Conservation (phyloP, 1,284 basidiomycete genomes). For the Butyriboletus appendiculatus region DNA sequence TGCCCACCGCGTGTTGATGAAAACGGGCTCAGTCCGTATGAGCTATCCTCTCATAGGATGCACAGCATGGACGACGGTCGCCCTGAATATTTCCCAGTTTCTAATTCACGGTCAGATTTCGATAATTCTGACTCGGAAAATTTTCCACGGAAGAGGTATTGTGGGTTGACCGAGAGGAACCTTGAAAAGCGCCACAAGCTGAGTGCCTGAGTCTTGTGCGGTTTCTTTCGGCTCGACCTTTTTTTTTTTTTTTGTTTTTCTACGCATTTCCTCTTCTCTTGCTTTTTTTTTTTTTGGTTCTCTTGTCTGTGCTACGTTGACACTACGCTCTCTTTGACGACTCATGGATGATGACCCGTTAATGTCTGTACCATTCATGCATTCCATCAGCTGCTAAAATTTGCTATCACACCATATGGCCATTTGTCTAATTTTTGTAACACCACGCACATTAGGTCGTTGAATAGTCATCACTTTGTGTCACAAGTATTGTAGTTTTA, state of each 20-base stretch:
- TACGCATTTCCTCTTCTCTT: not conserved
- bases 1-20: constrained; percentile 26
- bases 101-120: constrained; percentile 42
- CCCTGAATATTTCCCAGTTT: constrained; percentile 42
- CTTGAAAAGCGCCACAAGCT: constrained; percentile 31
- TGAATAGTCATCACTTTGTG: constrained; percentile 19
- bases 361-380: constrained; percentile 32
- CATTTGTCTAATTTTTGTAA: constrained; percentile 37
- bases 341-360: constrained; percentile 26
- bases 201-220: constrained; percentile 25
- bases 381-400: constrained; percentile 20
- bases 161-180: constrained; percentile 22
- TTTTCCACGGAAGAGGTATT: constrained; percentile 28
- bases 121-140: constrained; percentile 31
- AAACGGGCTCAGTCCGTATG: constrained; percentile 29
- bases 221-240: constrained; percentile 1
- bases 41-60: constrained; percentile 27
- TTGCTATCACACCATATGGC: constrained; percentile 26
- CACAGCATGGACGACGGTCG: constrained; percentile 28
- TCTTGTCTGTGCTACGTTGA: constrained; percentile 13
- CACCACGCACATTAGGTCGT: constrained; percentile 18
- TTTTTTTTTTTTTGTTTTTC: constrained; percentile 3
- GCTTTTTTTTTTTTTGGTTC: not conserved
- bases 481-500: constrained; percentile 33
- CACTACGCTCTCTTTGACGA: constrained; percentile 14